Conservation (phyloP, 345 rosid species). For the Microthlaspi erraticum region DNA sequence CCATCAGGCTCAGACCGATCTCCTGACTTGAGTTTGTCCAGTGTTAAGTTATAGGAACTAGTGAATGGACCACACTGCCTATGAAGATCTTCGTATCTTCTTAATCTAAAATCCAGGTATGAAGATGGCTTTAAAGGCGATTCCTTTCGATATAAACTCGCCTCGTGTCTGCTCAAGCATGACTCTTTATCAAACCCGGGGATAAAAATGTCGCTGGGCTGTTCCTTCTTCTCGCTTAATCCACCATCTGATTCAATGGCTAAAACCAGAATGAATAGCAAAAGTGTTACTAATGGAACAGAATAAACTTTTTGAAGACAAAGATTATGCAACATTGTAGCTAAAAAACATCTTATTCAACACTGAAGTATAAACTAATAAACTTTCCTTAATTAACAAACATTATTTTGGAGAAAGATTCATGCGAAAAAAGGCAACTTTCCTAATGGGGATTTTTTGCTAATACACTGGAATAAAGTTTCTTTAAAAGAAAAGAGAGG, state of each 20-base stretch:
- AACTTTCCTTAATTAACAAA: not conserved
- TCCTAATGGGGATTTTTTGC: not conserved
- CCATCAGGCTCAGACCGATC: slow-evolving; percentile 27
- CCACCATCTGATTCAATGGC: slow-evolving; percentile 17
- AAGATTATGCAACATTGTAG: slow-evolving; percentile 1
- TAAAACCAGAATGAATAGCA: slow-evolving; percentile 7
- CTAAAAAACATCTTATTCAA: slow-evolving; percentile 3
- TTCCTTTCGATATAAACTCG: slow-evolving; percentile 33
- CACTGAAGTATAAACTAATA: not conserved
- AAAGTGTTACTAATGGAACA: not conserved
- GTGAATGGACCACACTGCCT: slow-evolving; percentile 45
- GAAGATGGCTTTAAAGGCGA: slow-evolving; percentile 41
- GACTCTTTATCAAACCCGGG: slow-evolving; percentile 36
- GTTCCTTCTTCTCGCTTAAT: slow-evolving; percentile 18
- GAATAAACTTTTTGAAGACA: not conserved
- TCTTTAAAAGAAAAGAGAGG: not conserved
- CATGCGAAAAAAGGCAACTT: not conserved
- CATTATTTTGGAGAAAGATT: not conserved
- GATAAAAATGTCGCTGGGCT: not conserved
- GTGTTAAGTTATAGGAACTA: slow-evolving; percentile 24
- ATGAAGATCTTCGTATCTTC: slow-evolving; percentile 45
- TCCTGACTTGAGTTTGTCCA: slow-evolving; percentile 35
- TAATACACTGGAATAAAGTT: not conserved
- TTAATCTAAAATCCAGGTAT: slow-evolving; percentile 37
- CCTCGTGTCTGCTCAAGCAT: slow-evolving; percentile 46